Evolutionary conservation across 148 eudicot genomes (phyloP).

Genomic region (Hydrangea macrophylla): DNA sequence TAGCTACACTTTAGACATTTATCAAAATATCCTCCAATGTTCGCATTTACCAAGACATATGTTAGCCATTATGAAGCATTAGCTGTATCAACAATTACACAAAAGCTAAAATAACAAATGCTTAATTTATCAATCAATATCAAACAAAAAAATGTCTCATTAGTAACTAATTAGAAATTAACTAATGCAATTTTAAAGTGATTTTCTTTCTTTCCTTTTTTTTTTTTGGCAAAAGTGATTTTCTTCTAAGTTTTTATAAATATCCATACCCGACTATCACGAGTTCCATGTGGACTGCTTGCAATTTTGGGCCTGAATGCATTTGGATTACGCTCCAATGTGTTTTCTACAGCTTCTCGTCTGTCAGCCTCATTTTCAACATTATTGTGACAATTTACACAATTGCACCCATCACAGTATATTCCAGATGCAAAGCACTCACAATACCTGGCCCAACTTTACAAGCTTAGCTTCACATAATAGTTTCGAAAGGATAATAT

Average conservation of each 20-base stretch:
- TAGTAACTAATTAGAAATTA: background rate
- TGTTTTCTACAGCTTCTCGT: constrained; percentile 93
- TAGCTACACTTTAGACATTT: too few relatives aligned
- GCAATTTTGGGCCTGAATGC: constrained; percentile 99
- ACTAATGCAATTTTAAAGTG: background rate
- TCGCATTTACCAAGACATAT: too few relatives aligned
- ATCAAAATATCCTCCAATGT: too few relatives aligned
- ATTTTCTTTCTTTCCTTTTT: background rate
- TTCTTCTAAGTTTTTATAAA: too few relatives aligned
- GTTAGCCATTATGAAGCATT: constrained; percentile 1
- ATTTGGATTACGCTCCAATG: constrained; percentile 97
- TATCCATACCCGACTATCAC: constrained; percentile 67
- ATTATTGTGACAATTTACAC: constrained; percentile 87
- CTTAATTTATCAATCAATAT: background rate
- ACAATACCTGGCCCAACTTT: constrained; percentile 67
- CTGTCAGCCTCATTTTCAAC: constrained; percentile 92
- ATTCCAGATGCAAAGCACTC: constrained; percentile 99
- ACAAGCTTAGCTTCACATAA: background rate
- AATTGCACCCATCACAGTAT: constrained; percentile 98
- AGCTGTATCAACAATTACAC: background rate
- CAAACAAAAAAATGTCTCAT: background rate
- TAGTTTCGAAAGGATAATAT: background rate
- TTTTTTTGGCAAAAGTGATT: background rate
- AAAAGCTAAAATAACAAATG: constrained; percentile 2
- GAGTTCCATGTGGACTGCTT: constrained; percentile 84